Evolutionary conservation across 1,284 basidiomycete species (phyloP), one percentile per base, ranked within the genome.

Genomic region (Ceratobasidium papillatum): DNA sequence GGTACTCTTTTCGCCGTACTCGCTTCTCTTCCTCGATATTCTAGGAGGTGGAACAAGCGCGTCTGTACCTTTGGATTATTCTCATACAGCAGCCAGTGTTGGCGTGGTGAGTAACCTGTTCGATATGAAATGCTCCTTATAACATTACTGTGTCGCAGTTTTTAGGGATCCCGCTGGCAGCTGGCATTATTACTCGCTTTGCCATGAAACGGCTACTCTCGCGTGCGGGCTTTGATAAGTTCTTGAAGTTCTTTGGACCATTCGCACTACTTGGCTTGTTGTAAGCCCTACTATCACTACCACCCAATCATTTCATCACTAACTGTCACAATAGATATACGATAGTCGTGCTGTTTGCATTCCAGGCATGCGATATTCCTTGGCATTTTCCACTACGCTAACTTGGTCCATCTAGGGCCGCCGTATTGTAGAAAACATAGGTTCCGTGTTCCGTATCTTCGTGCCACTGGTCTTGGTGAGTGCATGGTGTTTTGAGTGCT

Each of bases 321-420:
- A 17, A 61, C 43, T 43, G 71, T 38, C 79, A 77, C 0, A 77
- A 80, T 12, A 78, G 83, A 9, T 83, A 92, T 82, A 92, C 91
- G 22, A 90, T 94, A 80, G 82, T 93, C 77, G 88, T 94, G 74
- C 86, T 94, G 80, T 94, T 94, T 80, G 92, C 91, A 3, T 90
- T 89, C 79, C 92, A 90, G 80, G 78, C 72, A 66, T n/a, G 63
- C 19, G n/a, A 36, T 59, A 49, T 32, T 36, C 19, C 22, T 19
- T 74, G 12, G 41, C 54, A 19, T 12, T n/a, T 25, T 62, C 4
- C 36, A 22, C 8, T 49, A 34, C 47, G 7, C 38, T 49, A 19
- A 49, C 47, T 38, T 12, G 5, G 7, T 22, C 41, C 34, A 12
- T 36, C 8, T 38, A 78, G 76, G 84, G 84, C 1, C 80, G 87